phyloP scores from a whole-genome alignment of 176 grass and related monocot species.

The Coix lacrymajobi region DNA sequence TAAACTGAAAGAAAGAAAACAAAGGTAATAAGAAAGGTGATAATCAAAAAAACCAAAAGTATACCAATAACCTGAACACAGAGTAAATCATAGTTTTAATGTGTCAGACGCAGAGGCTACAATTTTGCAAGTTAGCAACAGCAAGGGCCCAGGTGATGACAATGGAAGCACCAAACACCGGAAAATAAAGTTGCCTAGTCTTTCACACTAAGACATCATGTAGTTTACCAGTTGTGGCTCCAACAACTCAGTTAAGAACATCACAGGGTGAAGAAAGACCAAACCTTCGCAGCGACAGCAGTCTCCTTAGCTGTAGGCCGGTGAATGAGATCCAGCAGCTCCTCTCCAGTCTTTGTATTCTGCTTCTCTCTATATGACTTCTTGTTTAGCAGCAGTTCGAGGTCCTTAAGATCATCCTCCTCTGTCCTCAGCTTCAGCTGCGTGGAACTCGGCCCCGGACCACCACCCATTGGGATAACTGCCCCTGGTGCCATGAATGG shows the following conservation, averaged over 20 bases:
- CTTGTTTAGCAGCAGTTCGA: slow-evolving; percentile 77
- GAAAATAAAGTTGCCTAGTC: neutral
- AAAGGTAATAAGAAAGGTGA: slow-evolving; percentile 11
- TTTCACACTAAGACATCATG: neutral
- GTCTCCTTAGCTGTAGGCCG: slow-evolving; percentile 90
- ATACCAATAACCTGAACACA: slow-evolving; percentile 2
- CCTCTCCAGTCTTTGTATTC: slow-evolving; percentile 93
- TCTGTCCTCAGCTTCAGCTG: slow-evolving; percentile 63
- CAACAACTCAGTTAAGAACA: neutral
- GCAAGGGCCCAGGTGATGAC: neutral
- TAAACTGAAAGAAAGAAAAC: slow-evolving; percentile 59
- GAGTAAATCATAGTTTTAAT: neutral
- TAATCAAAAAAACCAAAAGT: slow-evolving; percentile 10
- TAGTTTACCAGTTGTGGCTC: neutral
- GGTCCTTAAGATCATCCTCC: slow-evolving; percentile 91
- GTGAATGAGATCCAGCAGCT: slow-evolving; percentile 98
- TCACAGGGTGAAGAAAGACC: slow-evolving; percentile 14
- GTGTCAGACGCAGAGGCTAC: neutral
- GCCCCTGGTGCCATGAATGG: slow-evolving; percentile 49
- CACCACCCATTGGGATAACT: slow-evolving; percentile 32
- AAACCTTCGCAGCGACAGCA: slow-evolving; percentile 95
- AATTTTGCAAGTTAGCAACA: neutral
- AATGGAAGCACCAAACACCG: neutral
- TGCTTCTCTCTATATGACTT: slow-evolving; percentile 92
- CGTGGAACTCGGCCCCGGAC: slow-evolving; percentile 8